Evolutionary conservation across 768 basidiomycete species (phyloP), one percentile per base, ranked within the genome.

Genomic region (Coprinopsis cinerea): DNA sequence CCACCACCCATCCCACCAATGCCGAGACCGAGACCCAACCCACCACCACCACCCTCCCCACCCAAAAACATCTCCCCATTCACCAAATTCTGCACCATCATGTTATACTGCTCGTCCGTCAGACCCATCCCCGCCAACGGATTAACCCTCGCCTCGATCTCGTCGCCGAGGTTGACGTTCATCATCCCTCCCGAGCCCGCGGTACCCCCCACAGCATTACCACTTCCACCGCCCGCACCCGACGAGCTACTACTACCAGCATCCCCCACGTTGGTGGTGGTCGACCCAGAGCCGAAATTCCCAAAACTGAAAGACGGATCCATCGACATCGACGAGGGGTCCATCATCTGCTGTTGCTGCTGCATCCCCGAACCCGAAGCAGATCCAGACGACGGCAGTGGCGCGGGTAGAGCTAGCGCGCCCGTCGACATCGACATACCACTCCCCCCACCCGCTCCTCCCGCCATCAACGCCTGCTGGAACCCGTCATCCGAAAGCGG

Each of bases 51-150:
- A 30, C 18, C 30, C 53, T 35, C 44, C 47, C 22, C 42, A 32
- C 30, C 30, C 36, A 39, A 65, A 59, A 85, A 74, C 3, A 73
- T 72, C 55, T 87, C 87, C 25, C 77, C 81, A 59, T 68, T 77
- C 36, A 88, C 79, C 51, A 92, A 73, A 47, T 79, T 83, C 63
- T 83, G 81, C 55, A 94, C 64, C 49, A 94, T 88, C 53, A 79
- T 63, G 48, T 78, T 78, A 68, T 94, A 96, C 65, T 92, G 88
- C 61, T 93, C 89, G 58, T 94, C 91, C 14, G 84, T 80, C 48
- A 94, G 77, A 11, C 92, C 92, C 81, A 93, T 87, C 15, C 83
- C 86, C 14, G 85, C 87, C 35, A 96, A 74, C 4, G 90, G 89
- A 65, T 95, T 92, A 56, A 89, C 79, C 49, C 80, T 70, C 26